Evolutionary conservation across 768 basidiomycete genomes (phyloP), one percentile per base, ranked within the genome.

Genomic region (Trametes meyenii): DNA sequence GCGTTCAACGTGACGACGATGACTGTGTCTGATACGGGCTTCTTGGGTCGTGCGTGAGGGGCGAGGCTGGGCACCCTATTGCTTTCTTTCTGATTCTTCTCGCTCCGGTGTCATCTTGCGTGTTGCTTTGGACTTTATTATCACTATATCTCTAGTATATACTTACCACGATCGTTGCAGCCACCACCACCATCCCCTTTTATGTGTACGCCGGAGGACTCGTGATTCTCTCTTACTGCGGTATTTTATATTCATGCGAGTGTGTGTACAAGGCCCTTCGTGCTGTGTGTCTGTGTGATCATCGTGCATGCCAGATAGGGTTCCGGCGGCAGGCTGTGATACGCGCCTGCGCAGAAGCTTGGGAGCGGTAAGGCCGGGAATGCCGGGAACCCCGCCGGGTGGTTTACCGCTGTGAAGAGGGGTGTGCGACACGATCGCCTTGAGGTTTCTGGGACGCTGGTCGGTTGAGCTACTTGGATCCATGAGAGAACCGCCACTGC

Each of bases 81-180:
- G 8, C 21, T n/a, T 26, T 13, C 50, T 56, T n/a, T 49, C n/a
- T 39, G 19, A 36, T 40, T 16, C 5, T n/a, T 40, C 26, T 17
- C 39, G 16, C 55, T 19, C 26, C 26, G 12, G 45, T 40, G 36
- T 33, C 42, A 19, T 48, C 17, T 46, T 46, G 16, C 26, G 29
- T 12, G 40, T 39, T 38, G 13, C 8, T 19, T 42, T 42, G 38
- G 51, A 42, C 51, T 53, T 53, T 19, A 12, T 45, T 50, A 36
- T 17, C 29, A 12, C 44, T 55, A 55, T 55, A 55, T 57, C 45
- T 49, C 36, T 57, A 57, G 56, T 40, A 40, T 29, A 39, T 55
- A 55, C 43, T 17, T 8, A 40, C 23, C 33, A 24, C 43, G 42
- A 38, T 45, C 43, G 29, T 35, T 45, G 46, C 46, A 49, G 46